These are phyloP conservation scores for Takakia lepidozioides DNA, from an alignment of 225 moss, liverwort and hornwort genomes.

Conservation along the genomic window DNA sequence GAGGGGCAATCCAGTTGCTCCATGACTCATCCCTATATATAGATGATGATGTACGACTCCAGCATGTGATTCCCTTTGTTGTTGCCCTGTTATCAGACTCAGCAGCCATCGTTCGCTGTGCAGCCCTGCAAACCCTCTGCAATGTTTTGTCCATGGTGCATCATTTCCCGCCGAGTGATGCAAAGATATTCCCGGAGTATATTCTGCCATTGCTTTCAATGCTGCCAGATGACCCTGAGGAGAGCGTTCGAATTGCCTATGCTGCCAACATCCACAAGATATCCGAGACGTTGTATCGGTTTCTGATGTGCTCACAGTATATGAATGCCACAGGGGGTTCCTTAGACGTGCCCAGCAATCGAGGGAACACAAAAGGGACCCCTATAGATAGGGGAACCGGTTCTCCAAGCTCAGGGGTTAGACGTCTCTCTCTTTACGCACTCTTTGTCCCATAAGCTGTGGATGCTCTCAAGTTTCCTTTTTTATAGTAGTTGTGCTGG, in stretches of 20 bases:
- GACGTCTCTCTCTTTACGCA: no score
- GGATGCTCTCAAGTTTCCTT: no score
- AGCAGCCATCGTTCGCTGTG: conserved; percentile 94
- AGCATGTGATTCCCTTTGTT: conserved; percentile 90
- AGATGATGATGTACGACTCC: conserved; percentile 91
- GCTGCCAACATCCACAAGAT: conserved; percentile 92
- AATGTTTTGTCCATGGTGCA: conserved; percentile 81
- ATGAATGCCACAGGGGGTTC: conserved; percentile 61
- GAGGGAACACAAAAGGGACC: conserved; percentile 22
- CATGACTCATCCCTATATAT: conserved; percentile 81
- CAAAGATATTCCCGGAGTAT: conserved; percentile 97
- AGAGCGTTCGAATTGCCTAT: conserved; percentile 91
- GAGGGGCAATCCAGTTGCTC: conserved; percentile 82
- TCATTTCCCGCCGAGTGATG: conserved; percentile 87
- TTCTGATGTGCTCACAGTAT: conserved; percentile 78
- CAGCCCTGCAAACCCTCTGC: conserved; percentile 89
- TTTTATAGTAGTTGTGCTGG: no score
- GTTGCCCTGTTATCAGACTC: conserved; percentile 83
- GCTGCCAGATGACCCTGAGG: conserved; percentile 97
- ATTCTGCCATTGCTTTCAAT: conserved; percentile 88
- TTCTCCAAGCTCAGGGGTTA: conserved; percentile 36
- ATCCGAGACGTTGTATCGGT: conserved; percentile 72
- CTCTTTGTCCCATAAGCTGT: no score
- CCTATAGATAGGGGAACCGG: conserved; percentile 28
- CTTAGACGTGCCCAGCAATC: conserved; percentile 48